Evolutionary conservation across 208 protist species (phyloP).

Genomic region (Naegleria fowleri): DNA sequence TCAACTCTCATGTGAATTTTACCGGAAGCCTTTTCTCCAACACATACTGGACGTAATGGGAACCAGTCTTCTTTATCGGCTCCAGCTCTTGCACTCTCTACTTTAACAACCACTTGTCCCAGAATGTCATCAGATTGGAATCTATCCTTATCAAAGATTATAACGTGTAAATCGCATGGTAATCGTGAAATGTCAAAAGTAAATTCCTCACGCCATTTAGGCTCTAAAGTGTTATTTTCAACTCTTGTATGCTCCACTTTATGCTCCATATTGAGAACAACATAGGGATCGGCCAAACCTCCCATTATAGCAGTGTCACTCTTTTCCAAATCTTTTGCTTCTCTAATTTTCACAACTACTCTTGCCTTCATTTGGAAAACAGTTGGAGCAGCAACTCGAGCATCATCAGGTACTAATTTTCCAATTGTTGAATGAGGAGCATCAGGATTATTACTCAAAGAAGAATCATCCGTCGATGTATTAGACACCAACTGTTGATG

Average conservation of each 20-base stretch:
- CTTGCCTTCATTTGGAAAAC: background rate
- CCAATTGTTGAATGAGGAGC: background rate
- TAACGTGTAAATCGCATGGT: background rate
- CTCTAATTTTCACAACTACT: background rate
- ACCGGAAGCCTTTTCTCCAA: background rate
- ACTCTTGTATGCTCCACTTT: background rate
- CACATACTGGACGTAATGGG: background rate
- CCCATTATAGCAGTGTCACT: background rate
- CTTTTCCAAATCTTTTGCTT: constrained; percentile 1
- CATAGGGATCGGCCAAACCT: background rate
- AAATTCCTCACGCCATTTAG: background rate
- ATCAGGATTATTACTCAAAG: background rate
- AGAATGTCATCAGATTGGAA: background rate
- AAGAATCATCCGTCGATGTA: background rate
- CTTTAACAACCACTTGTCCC: constrained; percentile 6
- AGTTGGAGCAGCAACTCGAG: background rate
- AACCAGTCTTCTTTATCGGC: background rate
- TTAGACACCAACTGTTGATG: background rate
- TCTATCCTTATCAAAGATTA: background rate
- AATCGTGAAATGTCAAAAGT: background rate
- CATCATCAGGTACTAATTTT: background rate
- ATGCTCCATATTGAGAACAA: background rate
- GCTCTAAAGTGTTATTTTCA: background rate
- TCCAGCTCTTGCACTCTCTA: background rate
- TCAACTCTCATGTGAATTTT: background rate